These are phyloP conservation scores for Lactarius hengduanensis DNA, from an alignment of 768 basidiomycete genomes.

Conservation along the genomic window DNA sequence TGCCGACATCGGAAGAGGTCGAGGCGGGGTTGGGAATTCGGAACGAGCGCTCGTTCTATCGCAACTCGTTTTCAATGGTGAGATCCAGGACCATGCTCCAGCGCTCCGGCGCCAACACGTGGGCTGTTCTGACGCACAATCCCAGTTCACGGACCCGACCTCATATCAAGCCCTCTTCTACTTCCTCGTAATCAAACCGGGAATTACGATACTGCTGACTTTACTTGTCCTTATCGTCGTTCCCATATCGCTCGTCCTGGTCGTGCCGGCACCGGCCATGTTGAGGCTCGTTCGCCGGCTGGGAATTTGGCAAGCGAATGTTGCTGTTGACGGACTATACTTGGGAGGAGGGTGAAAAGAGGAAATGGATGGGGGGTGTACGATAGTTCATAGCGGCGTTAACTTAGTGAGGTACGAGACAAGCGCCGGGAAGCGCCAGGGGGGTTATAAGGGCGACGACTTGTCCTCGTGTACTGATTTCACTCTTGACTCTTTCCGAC, in stretches of 20 bases:
- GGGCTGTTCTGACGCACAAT: conserved; percentile 11
- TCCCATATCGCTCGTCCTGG: conserved; percentile 54
- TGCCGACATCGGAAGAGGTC: conserved; percentile 47
- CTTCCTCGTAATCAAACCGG: conserved; percentile 83
- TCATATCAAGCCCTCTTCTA: conserved; percentile 87
- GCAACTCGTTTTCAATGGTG: conserved; percentile 80
- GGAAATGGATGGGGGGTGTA: neutral
- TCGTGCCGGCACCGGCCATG: conserved; percentile 67
- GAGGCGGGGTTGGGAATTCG: conserved; percentile 43
- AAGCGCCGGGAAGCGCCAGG: conserved; percentile 23
- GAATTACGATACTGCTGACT: conserved; percentile 67
- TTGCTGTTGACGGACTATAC: conserved; percentile 72
- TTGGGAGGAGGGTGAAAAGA: conserved; percentile 38
- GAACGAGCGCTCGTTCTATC: conserved; percentile 73
- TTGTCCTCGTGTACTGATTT: conserved; percentile 17
- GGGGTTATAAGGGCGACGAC: conserved; percentile 15
- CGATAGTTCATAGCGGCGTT: conserved; percentile 4
- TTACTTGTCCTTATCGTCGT: conserved; percentile 54
- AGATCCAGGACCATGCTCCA: conserved; percentile 29
- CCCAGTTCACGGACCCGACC: conserved; percentile 74
- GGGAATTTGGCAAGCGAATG: conserved; percentile 80
- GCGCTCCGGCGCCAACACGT: conserved; percentile 17
- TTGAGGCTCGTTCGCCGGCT: conserved; percentile 62
- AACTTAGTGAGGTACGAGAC: conserved; percentile 5
- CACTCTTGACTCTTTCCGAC: conserved; percentile 3